phyloP scores from a whole-genome alignment of 495 filamentous ascomycete genomes.

The Podospora conica region DNA sequence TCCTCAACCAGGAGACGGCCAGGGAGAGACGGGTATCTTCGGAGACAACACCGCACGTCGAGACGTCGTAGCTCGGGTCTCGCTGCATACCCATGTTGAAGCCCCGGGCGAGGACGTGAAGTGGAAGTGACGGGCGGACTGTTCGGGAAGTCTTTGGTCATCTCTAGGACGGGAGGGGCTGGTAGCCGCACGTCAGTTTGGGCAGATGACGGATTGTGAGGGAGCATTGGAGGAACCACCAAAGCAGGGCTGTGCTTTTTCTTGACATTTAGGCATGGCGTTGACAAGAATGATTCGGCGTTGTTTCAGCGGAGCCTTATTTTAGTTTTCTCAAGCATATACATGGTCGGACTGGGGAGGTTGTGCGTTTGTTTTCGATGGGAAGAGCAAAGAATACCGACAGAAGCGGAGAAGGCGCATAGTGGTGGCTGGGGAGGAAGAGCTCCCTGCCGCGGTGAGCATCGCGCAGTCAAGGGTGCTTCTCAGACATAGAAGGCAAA shows the following conservation, averaged over 20 bases:
- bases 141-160: too few species aligned
- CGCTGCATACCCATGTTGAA: neutral
- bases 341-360: neutral
- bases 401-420: neutral
- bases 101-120: neutral
- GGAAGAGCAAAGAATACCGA: neutral
- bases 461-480: neutral
- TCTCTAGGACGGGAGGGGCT: neutral
- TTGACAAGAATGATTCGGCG: neutral
- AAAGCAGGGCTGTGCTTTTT: neutral
- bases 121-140: too few species aligned
- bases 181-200: neutral
- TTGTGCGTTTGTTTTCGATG: neutral
- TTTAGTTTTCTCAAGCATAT: neutral
- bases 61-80: slow-evolving; percentile 2
- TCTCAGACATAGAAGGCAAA: neutral
- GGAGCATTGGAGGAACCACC: neutral
- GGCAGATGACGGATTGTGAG: neutral
- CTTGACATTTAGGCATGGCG: neutral
- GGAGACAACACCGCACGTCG: slow-evolving; percentile 3
- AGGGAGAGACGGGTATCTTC: neutral
- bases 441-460: neutral
- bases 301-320: neutral
- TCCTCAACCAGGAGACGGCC: neutral
- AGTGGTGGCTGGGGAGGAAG: neutral